phyloP scores from a whole-genome alignment of 192 early-diverging fungal genomes.

The Nowakowskiella sp. region DNA sequence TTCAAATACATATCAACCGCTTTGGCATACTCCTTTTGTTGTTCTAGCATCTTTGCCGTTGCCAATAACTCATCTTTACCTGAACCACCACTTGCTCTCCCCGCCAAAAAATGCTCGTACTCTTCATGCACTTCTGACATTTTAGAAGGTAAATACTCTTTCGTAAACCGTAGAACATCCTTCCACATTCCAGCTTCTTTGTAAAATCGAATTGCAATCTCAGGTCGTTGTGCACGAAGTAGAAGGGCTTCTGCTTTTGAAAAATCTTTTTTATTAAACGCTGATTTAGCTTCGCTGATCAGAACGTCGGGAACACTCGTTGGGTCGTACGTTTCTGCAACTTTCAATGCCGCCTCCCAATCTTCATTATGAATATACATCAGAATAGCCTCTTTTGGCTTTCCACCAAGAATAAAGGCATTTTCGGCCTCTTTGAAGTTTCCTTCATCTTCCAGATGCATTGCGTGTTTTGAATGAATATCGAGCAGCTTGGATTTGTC shows the following conservation, averaged over 20 bases:
- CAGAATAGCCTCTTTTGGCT: constrained; percentile 59
- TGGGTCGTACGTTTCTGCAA: constrained; percentile 53
- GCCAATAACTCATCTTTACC: constrained; percentile 48
- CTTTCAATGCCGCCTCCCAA: constrained; percentile 50
- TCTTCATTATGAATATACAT: constrained; percentile 66
- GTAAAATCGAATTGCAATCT: constrained; percentile 53
- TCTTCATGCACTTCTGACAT: constrained; percentile 45
- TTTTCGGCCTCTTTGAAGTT: constrained; percentile 55
- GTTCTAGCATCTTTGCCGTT: constrained; percentile 42
- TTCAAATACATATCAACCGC: constrained; percentile 59
- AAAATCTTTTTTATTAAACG: constrained; percentile 50
- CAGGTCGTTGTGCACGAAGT: constrained; percentile 52
- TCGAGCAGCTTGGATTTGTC: constrained; percentile 54
- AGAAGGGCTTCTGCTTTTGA: constrained; percentile 45
- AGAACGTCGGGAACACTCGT: constrained; percentile 45
- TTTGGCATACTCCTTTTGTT: constrained; percentile 47
- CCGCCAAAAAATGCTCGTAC: constrained; percentile 37
- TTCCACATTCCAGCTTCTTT: constrained; percentile 53
- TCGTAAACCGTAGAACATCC: constrained; percentile 51
- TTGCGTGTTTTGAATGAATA: constrained; percentile 60
- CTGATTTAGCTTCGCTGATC: constrained; percentile 50
- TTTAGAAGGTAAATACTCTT: constrained; percentile 48
- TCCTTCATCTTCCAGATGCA: constrained; percentile 52
- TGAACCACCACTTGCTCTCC: constrained; percentile 15
- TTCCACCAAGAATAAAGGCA: constrained; percentile 53